Percentiles rank a stretch among this genome's conserved stretches.
Evolutionary conservation across 768 basidiomycete genomes (phyloP).

Genomic region (Coprinopsis sp.): DNA sequence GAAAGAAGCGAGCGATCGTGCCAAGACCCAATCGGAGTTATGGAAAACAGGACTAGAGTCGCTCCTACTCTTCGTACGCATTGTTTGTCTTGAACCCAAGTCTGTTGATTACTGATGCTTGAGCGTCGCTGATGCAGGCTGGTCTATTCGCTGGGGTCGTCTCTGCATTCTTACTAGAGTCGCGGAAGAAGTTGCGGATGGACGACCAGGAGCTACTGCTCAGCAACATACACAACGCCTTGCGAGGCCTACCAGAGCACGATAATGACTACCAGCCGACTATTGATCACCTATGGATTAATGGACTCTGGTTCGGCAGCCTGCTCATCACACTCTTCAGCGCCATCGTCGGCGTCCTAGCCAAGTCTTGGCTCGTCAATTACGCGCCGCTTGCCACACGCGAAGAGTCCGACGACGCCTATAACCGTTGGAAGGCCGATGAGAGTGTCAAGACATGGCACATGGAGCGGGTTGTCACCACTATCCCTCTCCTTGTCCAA

Average conservation of each 20-base stretch:
- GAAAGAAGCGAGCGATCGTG: background rate
- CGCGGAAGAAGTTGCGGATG: conserved; percentile 13
- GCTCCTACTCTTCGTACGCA: conserved; percentile 1
- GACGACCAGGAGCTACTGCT: conserved; percentile 15
- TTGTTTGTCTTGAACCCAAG: background rate
- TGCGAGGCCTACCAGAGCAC: background rate
- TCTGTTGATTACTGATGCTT: background rate
- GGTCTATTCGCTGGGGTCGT: conserved; percentile 19
- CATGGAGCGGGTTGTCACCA: conserved; percentile 12
- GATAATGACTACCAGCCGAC: conserved; percentile 10
- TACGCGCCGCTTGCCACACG: conserved; percentile 15
- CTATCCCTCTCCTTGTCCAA: conserved; percentile 15
- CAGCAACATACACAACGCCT: conserved; percentile 1
- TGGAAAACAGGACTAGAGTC: conserved; percentile 5
- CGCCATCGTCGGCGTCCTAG: conserved; percentile 24
- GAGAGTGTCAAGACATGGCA: conserved; percentile 13
- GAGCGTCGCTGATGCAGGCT: conserved; percentile 9
- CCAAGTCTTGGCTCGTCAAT: conserved; percentile 18
- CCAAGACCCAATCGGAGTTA: background rate
- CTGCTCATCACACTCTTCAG: conserved; percentile 19
- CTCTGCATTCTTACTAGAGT: conserved; percentile 17
- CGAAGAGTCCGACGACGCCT: conserved; percentile 16
- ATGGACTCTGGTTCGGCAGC: conserved; percentile 23
- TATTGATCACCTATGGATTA: conserved; percentile 16
- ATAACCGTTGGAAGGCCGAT: conserved; percentile 14